Evolutionary conservation across 164 flowering plant genomes (phyloP), one percentile per base, ranked within the genome.

Genomic region (Platanus orientalis): DNA sequence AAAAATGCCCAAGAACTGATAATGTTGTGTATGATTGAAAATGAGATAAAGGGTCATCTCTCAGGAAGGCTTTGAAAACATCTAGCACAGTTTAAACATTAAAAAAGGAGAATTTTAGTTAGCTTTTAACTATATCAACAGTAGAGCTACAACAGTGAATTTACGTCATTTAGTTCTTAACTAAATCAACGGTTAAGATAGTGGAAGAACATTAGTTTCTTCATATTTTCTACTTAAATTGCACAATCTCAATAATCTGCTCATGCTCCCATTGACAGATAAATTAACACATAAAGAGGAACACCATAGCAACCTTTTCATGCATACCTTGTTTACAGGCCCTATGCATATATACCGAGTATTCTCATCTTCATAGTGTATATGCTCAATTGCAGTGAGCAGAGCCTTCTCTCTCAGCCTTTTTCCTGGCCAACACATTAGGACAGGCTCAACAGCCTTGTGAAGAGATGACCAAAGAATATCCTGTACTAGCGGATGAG

Each of bases 341-440:
- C 88, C 92, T 61, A 87, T 73, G 74, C 94, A 87, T 36, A 90
- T 61, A 34, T 84, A 90, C 7, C 79, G 81, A 61, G 85, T 81
- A 77, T 81, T 86, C 58, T 84, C 88, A 77, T 88, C 96, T 77
- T 88, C 92, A 68, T 88, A 81, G 64, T 86, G 96, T 36, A 88
- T 82, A 53, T 87, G 89, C 63, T 85, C 64, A 76, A 87, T 83
- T 20, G 64, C 76, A 28, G 69, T 76, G 6, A 45, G 56, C 14
- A 87, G 52, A 58, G 94, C 87, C 67, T 73, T 83, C 54, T 85
- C 84, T 62, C 94, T 78, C 36, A 87, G 57, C 65, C 62, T 78
- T n/a, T 71, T 79, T 17, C 72, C 80, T 29, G 87, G 87, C 90
- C 94, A 85, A 50, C 58, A 71, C 71, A 54, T 73, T 17, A 87